Percentiles rank a stretch among this genome's conserved stretches.
phyloP scores from a whole-genome alignment of 2,329 filamentous ascomycete genomes.

The Pleoardoris graminearum region DNA sequence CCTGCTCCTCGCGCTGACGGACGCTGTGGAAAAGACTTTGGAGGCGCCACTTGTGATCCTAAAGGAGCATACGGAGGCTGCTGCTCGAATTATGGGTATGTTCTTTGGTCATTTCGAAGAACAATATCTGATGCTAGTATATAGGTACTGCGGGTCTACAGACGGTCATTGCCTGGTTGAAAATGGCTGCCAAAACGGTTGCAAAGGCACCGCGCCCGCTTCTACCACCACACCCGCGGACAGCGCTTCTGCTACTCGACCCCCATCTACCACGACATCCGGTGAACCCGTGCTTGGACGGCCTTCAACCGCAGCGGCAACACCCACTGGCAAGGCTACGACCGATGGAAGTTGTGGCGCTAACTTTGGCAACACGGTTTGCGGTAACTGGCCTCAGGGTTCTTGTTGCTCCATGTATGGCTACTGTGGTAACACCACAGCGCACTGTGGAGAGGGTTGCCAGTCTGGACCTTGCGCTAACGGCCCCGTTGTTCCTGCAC shows the following conservation, averaged over 20 bases:
- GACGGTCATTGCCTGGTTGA: constrained; percentile 43
- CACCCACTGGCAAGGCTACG: constrained; percentile 41
- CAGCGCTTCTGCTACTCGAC: constrained; percentile 25
- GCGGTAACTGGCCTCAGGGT: constrained; percentile 57
- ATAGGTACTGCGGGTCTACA: constrained; percentile 44
- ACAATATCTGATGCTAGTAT: constrained; percentile 9
- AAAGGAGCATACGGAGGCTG: constrained; percentile 47
- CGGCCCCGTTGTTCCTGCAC: constrained; percentile 45
- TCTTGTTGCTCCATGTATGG: constrained; percentile 62
- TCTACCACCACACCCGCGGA: constrained; percentile 14
- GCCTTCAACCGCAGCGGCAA: constrained; percentile 26
- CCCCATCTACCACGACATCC: constrained; percentile 38
- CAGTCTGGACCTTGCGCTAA: constrained; percentile 56
- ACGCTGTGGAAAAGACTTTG: constrained; percentile 48
- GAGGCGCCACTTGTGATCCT: constrained; percentile 45
- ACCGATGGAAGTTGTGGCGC: constrained; percentile 60
- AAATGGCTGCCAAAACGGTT: constrained; percentile 48
- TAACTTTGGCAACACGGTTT: constrained; percentile 54
- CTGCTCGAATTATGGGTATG: constrained; percentile 40
- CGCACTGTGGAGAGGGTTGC: constrained; percentile 61
- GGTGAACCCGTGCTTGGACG: constrained; percentile 45
- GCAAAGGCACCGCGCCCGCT: constrained; percentile 28
- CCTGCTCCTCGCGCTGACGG: constrained; percentile 39
- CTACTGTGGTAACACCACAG: constrained; percentile 55
- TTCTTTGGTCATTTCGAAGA: background rate